Conservation (phyloP, 345 rosid species). For the Carallia brachiata region DNA sequence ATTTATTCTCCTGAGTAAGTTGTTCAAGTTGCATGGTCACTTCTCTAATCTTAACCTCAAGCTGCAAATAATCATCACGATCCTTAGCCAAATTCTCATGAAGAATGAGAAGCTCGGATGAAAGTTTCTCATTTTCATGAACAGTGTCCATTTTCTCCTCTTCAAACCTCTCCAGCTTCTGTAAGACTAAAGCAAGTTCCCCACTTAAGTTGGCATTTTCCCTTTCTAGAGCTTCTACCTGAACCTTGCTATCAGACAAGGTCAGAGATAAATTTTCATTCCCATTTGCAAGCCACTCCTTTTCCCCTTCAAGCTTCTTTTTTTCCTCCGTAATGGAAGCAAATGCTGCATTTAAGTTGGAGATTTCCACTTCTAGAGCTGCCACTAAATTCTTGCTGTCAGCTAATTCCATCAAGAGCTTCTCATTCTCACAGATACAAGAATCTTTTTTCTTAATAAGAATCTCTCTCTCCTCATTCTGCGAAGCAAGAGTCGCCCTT, state of each 20-base stretch:
- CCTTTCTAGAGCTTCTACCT: slow-evolving; percentile 42
- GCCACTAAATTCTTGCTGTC: slow-evolving; percentile 49
- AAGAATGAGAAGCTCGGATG: slow-evolving; percentile 49
- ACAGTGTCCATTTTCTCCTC: slow-evolving; percentile 47
- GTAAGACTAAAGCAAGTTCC: slow-evolving; percentile 37
- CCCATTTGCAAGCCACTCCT: slow-evolving; percentile 39
- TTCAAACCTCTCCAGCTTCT: slow-evolving; percentile 53
- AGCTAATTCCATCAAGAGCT: slow-evolving; percentile 50
- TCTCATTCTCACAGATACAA: slow-evolving; percentile 45
- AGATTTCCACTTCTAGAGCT: slow-evolving; percentile 51
- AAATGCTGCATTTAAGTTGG: slow-evolving; percentile 40
- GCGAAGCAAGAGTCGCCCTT: slow-evolving; percentile 37
- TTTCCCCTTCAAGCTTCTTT: slow-evolving; percentile 23
- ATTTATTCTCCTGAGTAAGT: slow-evolving; percentile 48
- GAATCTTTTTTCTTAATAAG: slow-evolving; percentile 45
- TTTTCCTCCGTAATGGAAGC: slow-evolving; percentile 16
- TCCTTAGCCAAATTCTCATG: slow-evolving; percentile 47
- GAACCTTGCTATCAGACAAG: slow-evolving; percentile 44
- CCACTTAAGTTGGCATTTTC: slow-evolving; percentile 52
- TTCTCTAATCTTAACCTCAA: slow-evolving; percentile 49
- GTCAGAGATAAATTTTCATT: slow-evolving; percentile 42
- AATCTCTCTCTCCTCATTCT: slow-evolving; percentile 48
- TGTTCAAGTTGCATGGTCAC: slow-evolving; percentile 39
- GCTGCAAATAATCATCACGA: slow-evolving; percentile 34
- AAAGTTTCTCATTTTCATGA: slow-evolving; percentile 54